Evolutionary conservation across 768 basidiomycete species (phyloP).

Genomic region (Pleurotus cornucopiae): DNA sequence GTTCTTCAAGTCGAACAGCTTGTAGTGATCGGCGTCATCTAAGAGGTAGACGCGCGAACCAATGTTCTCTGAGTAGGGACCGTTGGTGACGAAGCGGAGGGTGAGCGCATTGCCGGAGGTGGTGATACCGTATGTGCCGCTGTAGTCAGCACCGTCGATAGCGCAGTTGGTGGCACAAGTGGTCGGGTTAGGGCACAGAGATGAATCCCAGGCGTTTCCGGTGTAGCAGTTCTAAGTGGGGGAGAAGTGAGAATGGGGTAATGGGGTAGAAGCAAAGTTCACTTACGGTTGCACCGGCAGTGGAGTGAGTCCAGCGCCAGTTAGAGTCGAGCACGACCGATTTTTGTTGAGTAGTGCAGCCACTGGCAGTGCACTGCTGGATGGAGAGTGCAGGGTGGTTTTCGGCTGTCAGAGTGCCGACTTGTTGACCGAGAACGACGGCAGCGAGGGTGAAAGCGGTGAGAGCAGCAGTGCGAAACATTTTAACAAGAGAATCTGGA

Average conservation of each 20-base stretch:
- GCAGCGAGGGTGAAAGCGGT: conserved; percentile 25
- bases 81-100: conserved; percentile 20
- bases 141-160: conserved; percentile 24
- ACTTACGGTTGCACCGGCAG: conserved; percentile 15
- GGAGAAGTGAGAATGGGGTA: neutral
- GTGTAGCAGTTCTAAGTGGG: conserved; percentile 26
- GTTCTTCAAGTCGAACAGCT: conserved; percentile 26
- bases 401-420: too few species aligned
- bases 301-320: conserved; percentile 48
- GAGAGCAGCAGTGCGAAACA: conserved; percentile 32
- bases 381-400: too few species aligned
- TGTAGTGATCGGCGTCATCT: conserved; percentile 19
- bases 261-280: neutral
- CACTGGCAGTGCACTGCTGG: too few species aligned
- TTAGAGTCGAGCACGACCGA: conserved; percentile 38
- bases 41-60: conserved; percentile 31
- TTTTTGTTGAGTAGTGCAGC: too few species aligned
- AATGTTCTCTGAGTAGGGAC: too few species aligned
- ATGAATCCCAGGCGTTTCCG: conserved; percentile 36
- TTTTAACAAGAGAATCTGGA: conserved; percentile 8
- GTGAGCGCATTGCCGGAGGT: conserved; percentile 26
- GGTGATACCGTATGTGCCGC: conserved; percentile 34
- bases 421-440: too few species aligned
- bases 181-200: conserved; percentile 35
- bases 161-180: conserved; percentile 11